Percentiles rank a stretch among this genome's conserved stretches.
These are phyloP conservation scores for Aureobasidium vineae DNA, from an alignment of 2,329 filamentous ascomycete species.

Conservation along the genomic window DNA sequence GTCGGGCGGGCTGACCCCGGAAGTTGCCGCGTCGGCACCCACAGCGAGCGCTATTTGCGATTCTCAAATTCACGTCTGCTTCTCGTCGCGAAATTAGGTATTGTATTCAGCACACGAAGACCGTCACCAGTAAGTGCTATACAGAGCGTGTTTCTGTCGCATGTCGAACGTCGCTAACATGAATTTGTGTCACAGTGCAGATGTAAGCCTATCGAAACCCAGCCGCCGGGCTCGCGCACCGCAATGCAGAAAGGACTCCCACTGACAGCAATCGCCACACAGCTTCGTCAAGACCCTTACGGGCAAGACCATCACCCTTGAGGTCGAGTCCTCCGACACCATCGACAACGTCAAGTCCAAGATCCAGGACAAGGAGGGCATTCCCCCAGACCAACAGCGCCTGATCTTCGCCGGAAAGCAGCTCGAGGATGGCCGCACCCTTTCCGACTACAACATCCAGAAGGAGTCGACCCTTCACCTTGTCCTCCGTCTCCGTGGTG, in stretches of 20 bases:
- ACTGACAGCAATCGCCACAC: slow-evolving; percentile 38
- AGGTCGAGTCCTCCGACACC: slow-evolving; percentile 98
- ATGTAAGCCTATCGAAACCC: slow-evolving; percentile 63
- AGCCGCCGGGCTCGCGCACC: slow-evolving; percentile 31
- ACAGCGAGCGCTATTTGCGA: slow-evolving; percentile 1
- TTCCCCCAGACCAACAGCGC: slow-evolving; percentile 96
- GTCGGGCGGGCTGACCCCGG: background rate
- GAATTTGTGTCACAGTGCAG: slow-evolving; percentile 63
- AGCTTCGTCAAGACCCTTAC: slow-evolving; percentile 99
- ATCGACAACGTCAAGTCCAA: slow-evolving; percentile 99
- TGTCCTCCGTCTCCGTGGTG: slow-evolving; percentile 97
- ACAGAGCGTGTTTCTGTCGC: background rate
- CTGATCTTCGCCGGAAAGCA: slow-evolving; percentile 99
- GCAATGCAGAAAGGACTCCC: slow-evolving; percentile 34
- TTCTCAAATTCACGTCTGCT: slow-evolving; percentile 14
- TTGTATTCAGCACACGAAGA: slow-evolving; percentile 26
- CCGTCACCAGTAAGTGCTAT: slow-evolving; percentile 24
- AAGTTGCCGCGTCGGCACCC: background rate
- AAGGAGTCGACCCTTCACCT: slow-evolving; percentile 99
- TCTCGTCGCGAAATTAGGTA: slow-evolving; percentile 20
- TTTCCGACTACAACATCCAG: slow-evolving; percentile 99
- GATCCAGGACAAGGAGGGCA: slow-evolving; percentile 99
- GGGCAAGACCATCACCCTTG: slow-evolving; percentile 99
- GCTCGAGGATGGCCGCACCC: slow-evolving; percentile 95
- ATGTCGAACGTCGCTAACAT: slow-evolving; percentile 23